phyloP scores from a whole-genome alignment of 2,329 filamentous ascomycete genomes.

The Epichloe festucae region DNA sequence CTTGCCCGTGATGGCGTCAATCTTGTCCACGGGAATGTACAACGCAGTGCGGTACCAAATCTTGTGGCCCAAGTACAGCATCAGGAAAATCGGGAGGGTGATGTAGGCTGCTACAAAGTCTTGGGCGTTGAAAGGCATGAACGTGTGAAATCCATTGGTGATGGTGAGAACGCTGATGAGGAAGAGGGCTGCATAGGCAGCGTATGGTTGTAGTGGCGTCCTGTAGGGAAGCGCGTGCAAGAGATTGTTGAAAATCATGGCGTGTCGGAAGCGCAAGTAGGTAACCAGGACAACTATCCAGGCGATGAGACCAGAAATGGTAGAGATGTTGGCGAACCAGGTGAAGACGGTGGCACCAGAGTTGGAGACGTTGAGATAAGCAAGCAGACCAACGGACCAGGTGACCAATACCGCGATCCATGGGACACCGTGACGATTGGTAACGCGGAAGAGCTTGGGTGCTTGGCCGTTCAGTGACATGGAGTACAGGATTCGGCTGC shows the following conservation, averaged over 20 bases:
- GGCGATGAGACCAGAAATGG: constrained; percentile 45
- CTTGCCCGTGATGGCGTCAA: constrained; percentile 45
- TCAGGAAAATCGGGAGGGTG: constrained; percentile 47
- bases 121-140: constrained; percentile 53
- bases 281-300: constrained; percentile 47
- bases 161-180: constrained; percentile 50
- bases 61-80: constrained; percentile 51
- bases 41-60: constrained; percentile 30
- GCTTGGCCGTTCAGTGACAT: constrained; percentile 56
- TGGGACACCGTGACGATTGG: constrained; percentile 49
- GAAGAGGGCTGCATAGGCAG: constrained; percentile 45
- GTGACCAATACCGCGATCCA: constrained; percentile 40
- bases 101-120: constrained; percentile 55
- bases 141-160: constrained; percentile 65
- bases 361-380: constrained; percentile 55
- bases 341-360: constrained; percentile 51
- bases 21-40: constrained; percentile 29
- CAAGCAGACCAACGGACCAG: constrained; percentile 48
- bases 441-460: constrained; percentile 45
- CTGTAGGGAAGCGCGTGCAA: constrained; percentile 37
- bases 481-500: constrained; percentile 56
- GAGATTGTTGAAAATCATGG: constrained; percentile 39
- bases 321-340: constrained; percentile 62
- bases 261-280: constrained; percentile 46
- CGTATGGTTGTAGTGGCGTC: constrained; percentile 46